phyloP scores from a whole-genome alignment of 192 early-diverging fungal genomes.

The Allomyces javanicus region DNA sequence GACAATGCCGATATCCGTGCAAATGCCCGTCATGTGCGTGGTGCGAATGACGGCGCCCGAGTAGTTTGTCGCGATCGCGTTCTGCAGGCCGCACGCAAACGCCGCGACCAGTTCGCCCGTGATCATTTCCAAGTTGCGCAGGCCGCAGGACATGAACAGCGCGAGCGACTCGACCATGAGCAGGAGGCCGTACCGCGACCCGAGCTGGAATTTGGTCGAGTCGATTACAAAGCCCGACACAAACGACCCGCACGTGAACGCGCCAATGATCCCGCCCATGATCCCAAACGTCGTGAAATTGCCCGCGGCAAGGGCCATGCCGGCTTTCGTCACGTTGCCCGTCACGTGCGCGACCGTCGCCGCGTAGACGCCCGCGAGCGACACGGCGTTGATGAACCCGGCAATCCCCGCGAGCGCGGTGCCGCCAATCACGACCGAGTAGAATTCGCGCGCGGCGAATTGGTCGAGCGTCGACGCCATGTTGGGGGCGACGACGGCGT shows the following conservation, averaged over 20 bases:
- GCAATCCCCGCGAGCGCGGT: constrained; percentile 27
- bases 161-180: constrained; percentile 20
- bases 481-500: no score
- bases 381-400: constrained; percentile 40
- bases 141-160: constrained; percentile 19
- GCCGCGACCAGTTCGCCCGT: constrained; percentile 35
- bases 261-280: constrained; percentile 20
- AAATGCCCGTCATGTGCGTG: constrained; percentile 37
- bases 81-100: constrained; percentile 34
- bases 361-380: constrained; percentile 28
- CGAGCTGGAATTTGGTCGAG: constrained; percentile 33
- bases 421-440: constrained; percentile 28
- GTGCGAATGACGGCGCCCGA: constrained; percentile 31
- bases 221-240: constrained; percentile 29
- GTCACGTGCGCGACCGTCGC: constrained; percentile 16
- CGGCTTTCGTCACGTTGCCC: constrained; percentile 27
- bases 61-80: constrained; percentile 31
- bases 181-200: constrained; percentile 20
- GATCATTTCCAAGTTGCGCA: constrained; percentile 12
- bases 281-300: constrained; percentile 22
- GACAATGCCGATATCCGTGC: constrained; percentile 38
- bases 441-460: constrained; percentile 27
- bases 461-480: constrained; percentile 17
- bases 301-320: constrained; percentile 18
- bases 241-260: constrained; percentile 31